Base-by-base conservation (phyloP, 208 protist genomes). In the Leishmania gerbilli region DNA sequence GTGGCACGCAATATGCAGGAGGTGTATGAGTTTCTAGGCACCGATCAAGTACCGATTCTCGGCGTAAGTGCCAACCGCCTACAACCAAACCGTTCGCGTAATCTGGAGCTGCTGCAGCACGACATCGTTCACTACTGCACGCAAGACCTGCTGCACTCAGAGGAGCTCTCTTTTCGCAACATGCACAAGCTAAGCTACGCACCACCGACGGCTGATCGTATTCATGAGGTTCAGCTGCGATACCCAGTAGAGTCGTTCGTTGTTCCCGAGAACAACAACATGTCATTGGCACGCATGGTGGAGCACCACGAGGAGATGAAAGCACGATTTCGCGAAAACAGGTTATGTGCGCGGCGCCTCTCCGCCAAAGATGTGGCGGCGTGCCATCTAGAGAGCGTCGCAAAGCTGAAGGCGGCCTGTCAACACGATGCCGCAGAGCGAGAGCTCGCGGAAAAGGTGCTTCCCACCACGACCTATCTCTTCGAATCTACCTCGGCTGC, bases 181-280 rank as follows among this genome's bases (percentile, higher is more conserved):
- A 47, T 98, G 74, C 89, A 84, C 60, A 82, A 87, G 37, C 82
- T 98, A n/a, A 96, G 95, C 83, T 98, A 98, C 74, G 88, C 90
- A 40, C 95, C 95, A 58, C 93, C 95, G 40, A 69, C 87, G 27
- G 80, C 84, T 13, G 90, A 94, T 31, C 85, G 90, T 3, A 90
- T 97, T 24, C 75, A 88, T 65, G 84, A 83, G 37, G 84, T 97
- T 9, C 88, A 97, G 79, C 76, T 80, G 55, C 82, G 84, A 42
- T 97, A 98, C 84, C 95, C 93, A 19, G 79, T 97, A 1, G 92
- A 97, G 80, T 82, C 90, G 34, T 95, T 96, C 80, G 85, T 98
- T 53, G 79, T 96, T 21, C 95, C 95, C 4, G 68, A 92, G 51
- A 82, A 96, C 69, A 90, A 98, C 85, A 89, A 88, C 72, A 77